Base-by-base conservation (phyloP, 2,329 filamentous ascomycete genomes). In the Lojkania enalia region DNA sequence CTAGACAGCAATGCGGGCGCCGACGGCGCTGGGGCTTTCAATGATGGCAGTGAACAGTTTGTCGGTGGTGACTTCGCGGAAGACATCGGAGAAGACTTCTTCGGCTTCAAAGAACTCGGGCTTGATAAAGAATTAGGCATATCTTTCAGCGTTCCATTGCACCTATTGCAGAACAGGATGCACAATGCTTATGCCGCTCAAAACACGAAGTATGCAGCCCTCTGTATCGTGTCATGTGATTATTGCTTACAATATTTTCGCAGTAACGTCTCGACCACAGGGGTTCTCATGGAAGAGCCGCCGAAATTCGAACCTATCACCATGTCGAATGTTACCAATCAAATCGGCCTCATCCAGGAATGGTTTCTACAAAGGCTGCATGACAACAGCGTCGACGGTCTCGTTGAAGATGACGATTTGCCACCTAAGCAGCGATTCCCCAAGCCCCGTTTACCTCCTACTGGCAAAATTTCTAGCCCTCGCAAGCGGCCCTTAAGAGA, bases 11-110 rank as follows among this genome's bases (percentile, higher is more conserved):
- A 95, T 60, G 84, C 81, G 33, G 87, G 87, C 25, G 81, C 83
- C 21, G 94, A 97, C 64, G 94, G 91, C 25, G 90, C 86, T 3
- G 88, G 87, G 44, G 88, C 90, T 5, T 99, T 99, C 77, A 90
- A 95, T 51, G 94, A 99, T 60, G 92, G 91, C 54, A 96, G 90
- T 69, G 94, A 99, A 54, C 94, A 97, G 66, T 99, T 97, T 58
- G 85, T 96, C 36, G 90, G 88, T 35, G 94, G 94, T 50, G 94
- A 99, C 70, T 99, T 99, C 67, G 94, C 94, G 0, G 94, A 96
- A 67, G 94, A 99, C 58, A 87, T 99, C 11, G 92, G 91, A 49
- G 94, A 99, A 75, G 94, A 99, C 73, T 99, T 96, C 80, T 99
- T 99, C 63, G 94, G 94, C 20, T 97, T 99, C 81, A 91, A 90